phyloP scores from a whole-genome alignment of 192 early-diverging fungal genomes.

The Helicostylum pulchrum region DNA sequence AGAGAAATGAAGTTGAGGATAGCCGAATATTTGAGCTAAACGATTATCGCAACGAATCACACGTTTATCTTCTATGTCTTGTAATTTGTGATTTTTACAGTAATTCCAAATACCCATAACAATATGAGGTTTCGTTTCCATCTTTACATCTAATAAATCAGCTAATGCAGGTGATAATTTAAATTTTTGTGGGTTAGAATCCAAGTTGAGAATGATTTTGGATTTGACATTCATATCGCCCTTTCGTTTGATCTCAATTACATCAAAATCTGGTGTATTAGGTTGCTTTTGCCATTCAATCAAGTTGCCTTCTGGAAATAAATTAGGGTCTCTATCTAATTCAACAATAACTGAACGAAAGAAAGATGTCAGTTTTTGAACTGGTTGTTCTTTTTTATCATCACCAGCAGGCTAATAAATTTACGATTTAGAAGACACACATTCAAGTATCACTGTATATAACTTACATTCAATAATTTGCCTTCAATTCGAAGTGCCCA shows the following conservation, averaged over 20 bases:
- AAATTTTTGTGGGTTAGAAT: slow-evolving; percentile 75
- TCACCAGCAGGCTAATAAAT: background rate
- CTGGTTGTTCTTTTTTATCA: slow-evolving; percentile 48
- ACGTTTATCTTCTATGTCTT: slow-evolving; percentile 87
- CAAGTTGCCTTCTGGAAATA: slow-evolving; percentile 75
- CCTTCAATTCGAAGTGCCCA: slow-evolving; percentile 95
- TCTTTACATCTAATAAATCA: slow-evolving; percentile 72
- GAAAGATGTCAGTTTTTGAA: slow-evolving; percentile 83
- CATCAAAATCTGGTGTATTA: slow-evolving; percentile 60
- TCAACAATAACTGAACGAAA: slow-evolving; percentile 79
- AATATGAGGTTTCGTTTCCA: slow-evolving; percentile 67
- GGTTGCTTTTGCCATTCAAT: slow-evolving; percentile 68
- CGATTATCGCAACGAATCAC: slow-evolving; percentile 79
- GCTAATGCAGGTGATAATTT: slow-evolving; percentile 72
- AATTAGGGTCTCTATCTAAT: slow-evolving; percentile 69
- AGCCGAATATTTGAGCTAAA: slow-evolving; percentile 65
- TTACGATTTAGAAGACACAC: background rate
- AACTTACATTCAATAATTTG: slow-evolving; percentile 65
- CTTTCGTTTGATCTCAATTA: slow-evolving; percentile 88
- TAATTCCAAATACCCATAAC: slow-evolving; percentile 94
- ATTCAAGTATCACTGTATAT: background rate
- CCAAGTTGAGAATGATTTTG: slow-evolving; percentile 78
- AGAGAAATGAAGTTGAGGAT: slow-evolving; percentile 68
- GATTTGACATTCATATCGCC: slow-evolving; percentile 81
- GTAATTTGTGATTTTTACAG: slow-evolving; percentile 88